These are phyloP conservation scores for Pythium diclinum DNA, from an alignment of 352 stramenopile species.

Conservation along the genomic window DNA sequence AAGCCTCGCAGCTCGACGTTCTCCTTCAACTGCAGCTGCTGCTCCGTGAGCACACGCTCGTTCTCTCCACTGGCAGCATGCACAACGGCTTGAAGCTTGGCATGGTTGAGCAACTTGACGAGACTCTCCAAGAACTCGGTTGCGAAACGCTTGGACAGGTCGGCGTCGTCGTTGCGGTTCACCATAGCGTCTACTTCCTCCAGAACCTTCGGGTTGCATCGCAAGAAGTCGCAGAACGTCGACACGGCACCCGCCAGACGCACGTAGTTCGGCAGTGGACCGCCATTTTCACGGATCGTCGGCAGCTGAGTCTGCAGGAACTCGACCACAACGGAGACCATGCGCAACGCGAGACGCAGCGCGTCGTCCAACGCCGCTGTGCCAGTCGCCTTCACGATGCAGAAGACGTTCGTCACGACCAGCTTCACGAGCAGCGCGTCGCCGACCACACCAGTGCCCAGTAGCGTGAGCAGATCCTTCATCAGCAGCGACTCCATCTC, in stretches of 20 bases:
- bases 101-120: conserved; percentile 56
- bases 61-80: conserved; percentile 10
- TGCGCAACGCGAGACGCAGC: conserved; percentile 50
- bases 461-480: conserved; percentile 52
- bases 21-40: conserved; percentile 65
- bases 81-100: conserved; percentile 36
- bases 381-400: conserved; percentile 37
- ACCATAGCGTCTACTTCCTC: conserved; percentile 36
- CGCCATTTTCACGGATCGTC: conserved; percentile 4
- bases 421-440: conserved; percentile 79
- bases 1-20: conserved; percentile 73
- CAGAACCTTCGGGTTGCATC: conserved; percentile 43
- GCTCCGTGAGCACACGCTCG: conserved; percentile 29
- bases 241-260: conserved; percentile 53
- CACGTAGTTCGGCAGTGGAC: conserved; percentile 29
- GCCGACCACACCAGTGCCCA: conserved; percentile 59
- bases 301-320: conserved; percentile 40
- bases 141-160: conserved; percentile 29
- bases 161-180: conserved; percentile 25
- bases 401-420: conserved; percentile 80
- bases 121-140: conserved; percentile 47
- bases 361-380: conserved; percentile 41
- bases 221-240: conserved; percentile 70
- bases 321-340: conserved; percentile 44
- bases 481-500: conserved; percentile 70